These are phyloP conservation scores for Fusarium xyrophilum DNA, from an alignment of 2,329 filamentous ascomycete genomes.

Conservation along the genomic window DNA sequence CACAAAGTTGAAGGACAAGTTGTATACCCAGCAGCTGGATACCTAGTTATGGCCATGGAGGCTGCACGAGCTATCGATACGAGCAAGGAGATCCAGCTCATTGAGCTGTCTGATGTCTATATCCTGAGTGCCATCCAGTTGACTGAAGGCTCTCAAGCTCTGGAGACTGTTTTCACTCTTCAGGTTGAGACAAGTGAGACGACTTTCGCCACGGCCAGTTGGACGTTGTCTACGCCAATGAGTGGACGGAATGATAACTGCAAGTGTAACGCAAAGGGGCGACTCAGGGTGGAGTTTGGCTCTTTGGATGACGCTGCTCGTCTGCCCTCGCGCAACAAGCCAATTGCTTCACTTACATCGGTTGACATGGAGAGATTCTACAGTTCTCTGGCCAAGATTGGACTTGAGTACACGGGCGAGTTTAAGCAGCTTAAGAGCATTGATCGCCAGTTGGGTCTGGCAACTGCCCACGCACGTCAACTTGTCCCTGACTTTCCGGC, in stretches of 20 bases:
- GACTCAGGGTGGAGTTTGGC: background rate
- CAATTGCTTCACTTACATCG: background rate
- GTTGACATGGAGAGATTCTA: background rate
- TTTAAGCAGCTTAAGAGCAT: conserved; percentile 13
- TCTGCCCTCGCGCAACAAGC: background rate
- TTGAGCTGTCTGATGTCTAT: background rate
- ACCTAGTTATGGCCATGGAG: conserved; percentile 49
- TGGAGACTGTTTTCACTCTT: conserved; percentile 16
- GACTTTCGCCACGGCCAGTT: background rate
- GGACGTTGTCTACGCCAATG: background rate
- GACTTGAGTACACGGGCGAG: background rate
- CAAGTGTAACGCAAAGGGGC: background rate
- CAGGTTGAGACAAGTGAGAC: background rate
- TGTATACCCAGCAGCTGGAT: conserved; percentile 51
- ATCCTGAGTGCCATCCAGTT: conserved; percentile 8
- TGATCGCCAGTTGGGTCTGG: conserved; percentile 17
- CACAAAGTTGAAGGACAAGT: conserved; percentile 46
- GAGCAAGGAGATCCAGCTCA: background rate
- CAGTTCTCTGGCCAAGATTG: background rate
- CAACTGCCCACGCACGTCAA: background rate
- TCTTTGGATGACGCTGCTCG: background rate
- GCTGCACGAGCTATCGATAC: conserved; percentile 8
- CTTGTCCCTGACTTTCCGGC: background rate
- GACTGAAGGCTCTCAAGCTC: background rate
- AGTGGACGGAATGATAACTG: background rate